Percentiles rank a stretch among this genome's conserved stretches.
Evolutionary conservation across 768 basidiomycete species (phyloP).

Genomic region (Daedaleopsis nitida): DNA sequence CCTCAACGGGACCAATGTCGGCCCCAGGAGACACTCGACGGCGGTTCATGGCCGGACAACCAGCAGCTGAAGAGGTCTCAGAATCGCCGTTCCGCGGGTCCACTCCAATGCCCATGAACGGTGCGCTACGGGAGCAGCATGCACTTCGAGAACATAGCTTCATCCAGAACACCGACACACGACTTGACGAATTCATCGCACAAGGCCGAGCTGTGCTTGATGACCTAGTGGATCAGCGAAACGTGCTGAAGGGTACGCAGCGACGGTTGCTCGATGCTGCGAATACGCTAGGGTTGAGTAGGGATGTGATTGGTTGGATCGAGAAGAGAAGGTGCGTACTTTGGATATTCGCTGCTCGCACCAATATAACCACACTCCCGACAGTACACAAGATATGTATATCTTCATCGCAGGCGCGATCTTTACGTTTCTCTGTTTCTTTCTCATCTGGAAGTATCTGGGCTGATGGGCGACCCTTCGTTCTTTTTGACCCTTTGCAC

Average conservation of each 20-base stretch:
- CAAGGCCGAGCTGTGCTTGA: constrained; percentile 92
- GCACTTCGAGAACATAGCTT: constrained; percentile 91
- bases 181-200: constrained; percentile 87
- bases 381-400: constrained; percentile 92
- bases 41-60: constrained; percentile 49
- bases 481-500: constrained; percentile 9
- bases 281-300: constrained; percentile 91
- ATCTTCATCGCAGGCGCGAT: constrained; percentile 86
- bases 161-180: constrained; percentile 76
- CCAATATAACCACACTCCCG: not conserved
- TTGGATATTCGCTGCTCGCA: not conserved
- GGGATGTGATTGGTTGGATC: constrained; percentile 97
- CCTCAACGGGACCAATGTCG: constrained; percentile 34
- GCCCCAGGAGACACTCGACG: constrained; percentile 65
- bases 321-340: constrained; percentile 82
- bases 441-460: constrained; percentile 88
- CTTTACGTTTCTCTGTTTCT: constrained; percentile 93
- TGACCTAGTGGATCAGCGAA: constrained; percentile 89
- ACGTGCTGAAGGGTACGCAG: constrained; percentile 94
- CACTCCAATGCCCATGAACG: constrained; percentile 51
- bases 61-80: constrained; percentile 46
- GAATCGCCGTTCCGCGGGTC: constrained; percentile 84
- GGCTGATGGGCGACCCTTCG: constrained; percentile 40
- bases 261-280: constrained; percentile 84
- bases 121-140: constrained; percentile 66